Evolutionary conservation across 1,284 basidiomycete species (phyloP).

Genomic region (Cryptococcus sp.): DNA sequence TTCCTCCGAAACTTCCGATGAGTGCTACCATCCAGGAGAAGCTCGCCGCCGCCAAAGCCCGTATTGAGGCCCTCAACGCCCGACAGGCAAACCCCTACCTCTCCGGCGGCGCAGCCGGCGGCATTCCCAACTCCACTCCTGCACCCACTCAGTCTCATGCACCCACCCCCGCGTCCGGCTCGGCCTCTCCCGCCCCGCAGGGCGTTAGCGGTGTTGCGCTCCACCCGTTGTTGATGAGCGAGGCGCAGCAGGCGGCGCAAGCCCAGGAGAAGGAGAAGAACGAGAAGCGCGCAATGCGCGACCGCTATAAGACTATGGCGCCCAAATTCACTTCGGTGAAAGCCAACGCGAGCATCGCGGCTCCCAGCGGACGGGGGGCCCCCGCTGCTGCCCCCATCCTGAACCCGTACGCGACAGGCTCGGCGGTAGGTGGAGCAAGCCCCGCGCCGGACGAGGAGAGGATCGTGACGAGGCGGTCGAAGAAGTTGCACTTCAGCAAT

Average conservation of each 20-base stretch:
- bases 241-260: conserved; percentile 49
- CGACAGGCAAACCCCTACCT: conserved; percentile 48
- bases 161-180: background rate
- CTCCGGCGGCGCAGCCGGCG: conserved; percentile 21
- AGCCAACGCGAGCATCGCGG: conserved; percentile 55
- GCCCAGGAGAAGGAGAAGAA: conserved; percentile 44
- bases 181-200: conserved; percentile 9
- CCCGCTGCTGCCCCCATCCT: conserved; percentile 50
- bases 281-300: conserved; percentile 39
- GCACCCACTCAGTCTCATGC: conserved; percentile 53
- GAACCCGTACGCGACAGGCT: conserved; percentile 68
- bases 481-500: conserved; percentile 76
- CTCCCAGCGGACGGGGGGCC: conserved; percentile 40
- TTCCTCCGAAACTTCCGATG: conserved; percentile 47
- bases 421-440: background rate
- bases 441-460: conserved; percentile 51
- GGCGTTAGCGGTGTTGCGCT: conserved; percentile 59
- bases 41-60: conserved; percentile 72
- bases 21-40: conserved; percentile 64
- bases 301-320: conserved; percentile 87
- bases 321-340: conserved; percentile 94
- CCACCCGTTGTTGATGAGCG: conserved; percentile 77
- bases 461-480: conserved; percentile 51
- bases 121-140: conserved; percentile 15
- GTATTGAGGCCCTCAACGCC: conserved; percentile 72